Evolutionary conservation across 2,329 filamentous ascomycete species (phyloP).

Genomic region (Colletotrichum falcatum): DNA sequence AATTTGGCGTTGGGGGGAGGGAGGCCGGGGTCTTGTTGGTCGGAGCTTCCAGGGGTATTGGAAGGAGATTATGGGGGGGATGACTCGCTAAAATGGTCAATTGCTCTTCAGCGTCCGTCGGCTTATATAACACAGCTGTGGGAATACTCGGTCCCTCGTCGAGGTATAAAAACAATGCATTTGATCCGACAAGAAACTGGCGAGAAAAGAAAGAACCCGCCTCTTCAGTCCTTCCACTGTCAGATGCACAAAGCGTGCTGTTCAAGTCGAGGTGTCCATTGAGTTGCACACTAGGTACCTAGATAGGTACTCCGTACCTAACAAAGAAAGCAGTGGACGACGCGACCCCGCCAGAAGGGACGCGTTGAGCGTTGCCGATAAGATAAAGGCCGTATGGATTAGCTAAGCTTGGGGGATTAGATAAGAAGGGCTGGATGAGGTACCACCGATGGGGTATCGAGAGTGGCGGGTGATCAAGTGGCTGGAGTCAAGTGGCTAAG

Average conservation of each 20-base stretch:
- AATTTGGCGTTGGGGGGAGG: conserved; percentile 47
- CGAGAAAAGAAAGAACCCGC: not conserved
- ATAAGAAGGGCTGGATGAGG: not conserved
- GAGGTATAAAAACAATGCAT: not conserved
- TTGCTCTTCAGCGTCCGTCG: not conserved
- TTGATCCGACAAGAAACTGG: not conserved
- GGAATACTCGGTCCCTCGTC: not conserved
- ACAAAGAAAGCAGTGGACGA: conserved; percentile 15
- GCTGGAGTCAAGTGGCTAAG: not conserved
- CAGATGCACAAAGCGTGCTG: not conserved
- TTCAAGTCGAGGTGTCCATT: no score
- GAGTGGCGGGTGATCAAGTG: not conserved
- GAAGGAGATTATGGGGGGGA: conserved; percentile 20
- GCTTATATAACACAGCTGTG: not conserved
- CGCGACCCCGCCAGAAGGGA: not conserved
- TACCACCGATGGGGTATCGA: no score
- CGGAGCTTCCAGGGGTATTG: not conserved
- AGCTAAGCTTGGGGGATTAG: not conserved
- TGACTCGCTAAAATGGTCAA: not conserved
- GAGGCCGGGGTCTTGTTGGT: conserved; percentile 41
- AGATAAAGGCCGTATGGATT: not conserved
- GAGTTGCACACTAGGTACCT: no score
- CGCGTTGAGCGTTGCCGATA: not conserved
- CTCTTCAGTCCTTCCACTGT: no score
- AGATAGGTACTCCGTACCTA: conserved; percentile 2